Conservation (phyloP, 2,329 filamentous ascomycete genomes). For the Nemania serpens region DNA sequence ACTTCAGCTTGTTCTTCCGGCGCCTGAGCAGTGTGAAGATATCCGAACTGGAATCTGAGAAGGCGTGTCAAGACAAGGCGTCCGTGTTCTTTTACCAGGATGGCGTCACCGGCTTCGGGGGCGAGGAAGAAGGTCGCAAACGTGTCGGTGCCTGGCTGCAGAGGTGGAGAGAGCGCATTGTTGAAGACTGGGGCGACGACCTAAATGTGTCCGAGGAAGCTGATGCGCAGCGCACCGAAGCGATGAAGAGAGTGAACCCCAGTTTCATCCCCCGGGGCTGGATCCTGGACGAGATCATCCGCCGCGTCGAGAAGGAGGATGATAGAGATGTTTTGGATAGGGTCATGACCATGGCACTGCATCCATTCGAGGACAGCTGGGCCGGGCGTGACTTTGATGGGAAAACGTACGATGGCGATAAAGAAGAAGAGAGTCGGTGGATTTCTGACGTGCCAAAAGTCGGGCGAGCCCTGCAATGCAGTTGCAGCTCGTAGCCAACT, state of each 20-base stretch:
- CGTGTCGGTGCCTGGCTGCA: slow-evolving; percentile 79
- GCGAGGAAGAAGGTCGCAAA: slow-evolving; percentile 66
- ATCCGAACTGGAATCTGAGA: slow-evolving; percentile 66
- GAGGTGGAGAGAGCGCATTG: slow-evolving; percentile 72
- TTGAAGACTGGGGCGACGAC: slow-evolving; percentile 73
- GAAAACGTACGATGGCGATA: slow-evolving; percentile 60
- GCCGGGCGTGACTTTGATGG: slow-evolving; percentile 54
- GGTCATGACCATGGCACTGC: slow-evolving; percentile 80
- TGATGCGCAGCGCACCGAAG: slow-evolving; percentile 66
- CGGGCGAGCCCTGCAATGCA: slow-evolving; percentile 86
- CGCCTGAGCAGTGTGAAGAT: slow-evolving; percentile 69
- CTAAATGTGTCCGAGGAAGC: slow-evolving; percentile 39
- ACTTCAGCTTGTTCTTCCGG: slow-evolving; percentile 95
- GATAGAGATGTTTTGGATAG: slow-evolving; percentile 79
- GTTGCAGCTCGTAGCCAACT: slow-evolving; percentile 75
- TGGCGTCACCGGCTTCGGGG: slow-evolving; percentile 62
- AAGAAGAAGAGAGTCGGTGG: slow-evolving; percentile 79
- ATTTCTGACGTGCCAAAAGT: slow-evolving; percentile 81
- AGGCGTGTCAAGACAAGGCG: slow-evolving; percentile 67
- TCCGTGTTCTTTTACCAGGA: slow-evolving; percentile 80
- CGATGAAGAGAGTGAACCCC: slow-evolving; percentile 88
- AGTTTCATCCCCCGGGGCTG: slow-evolving; percentile 90
- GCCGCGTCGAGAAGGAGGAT: slow-evolving; percentile 80
- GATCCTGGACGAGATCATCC: slow-evolving; percentile 92
- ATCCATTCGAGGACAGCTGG: slow-evolving; percentile 86